Evolutionary conservation across 176 grass and related monocot species (phyloP), one percentile per base, ranked within the genome.

Genomic region (Ampelocalamus luodianensis): DNA sequence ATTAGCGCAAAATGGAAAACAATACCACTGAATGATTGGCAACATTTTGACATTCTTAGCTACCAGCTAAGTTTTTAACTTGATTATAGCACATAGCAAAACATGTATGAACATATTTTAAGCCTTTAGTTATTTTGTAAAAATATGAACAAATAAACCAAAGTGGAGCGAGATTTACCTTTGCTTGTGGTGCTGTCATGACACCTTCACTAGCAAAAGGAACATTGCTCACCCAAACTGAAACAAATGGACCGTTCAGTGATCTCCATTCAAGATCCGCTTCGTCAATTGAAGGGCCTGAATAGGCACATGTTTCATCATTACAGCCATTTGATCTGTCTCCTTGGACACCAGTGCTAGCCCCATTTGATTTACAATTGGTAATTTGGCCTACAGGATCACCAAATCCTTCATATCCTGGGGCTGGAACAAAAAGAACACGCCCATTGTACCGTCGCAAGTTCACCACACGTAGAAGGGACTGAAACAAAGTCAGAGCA

Each of bases 121-220:
- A 37, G 56, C 17, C 5, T 65, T 10, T 61, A 26, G n/a, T 22
- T 42, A 55, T 75, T 13, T 44, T 29, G 34, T 44, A 3, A 65
- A 43, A 82, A 66, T 87, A 43, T 6, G 24, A 65, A 39, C 12
- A 64, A 74, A 22, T 11, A 23, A 34, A 72, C 6, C 22, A 4
- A 49, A 77, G 67, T 4, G 46, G 40, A 51, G 26, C 5, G 26
- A 72, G 69, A 86, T 6, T 75, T 49, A 99, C 97, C 90, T 92
- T 79, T 86, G 97, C 93, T 77, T 99, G 75, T 67, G 97, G 97
- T 72, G 97, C 90, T 65, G 82, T 66, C 97, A 94, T 99, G 46
- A 85, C 75, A 77, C 89, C 88, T 92, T 96, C 88, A 65, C 79
- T 78, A 14, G 88, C 88, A 76, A 93, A 99, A 65, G 91, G 83